Base-by-base conservation (phyloP, 2,329 filamentous ascomycete species). In the Pyricularia grisea region DNA sequence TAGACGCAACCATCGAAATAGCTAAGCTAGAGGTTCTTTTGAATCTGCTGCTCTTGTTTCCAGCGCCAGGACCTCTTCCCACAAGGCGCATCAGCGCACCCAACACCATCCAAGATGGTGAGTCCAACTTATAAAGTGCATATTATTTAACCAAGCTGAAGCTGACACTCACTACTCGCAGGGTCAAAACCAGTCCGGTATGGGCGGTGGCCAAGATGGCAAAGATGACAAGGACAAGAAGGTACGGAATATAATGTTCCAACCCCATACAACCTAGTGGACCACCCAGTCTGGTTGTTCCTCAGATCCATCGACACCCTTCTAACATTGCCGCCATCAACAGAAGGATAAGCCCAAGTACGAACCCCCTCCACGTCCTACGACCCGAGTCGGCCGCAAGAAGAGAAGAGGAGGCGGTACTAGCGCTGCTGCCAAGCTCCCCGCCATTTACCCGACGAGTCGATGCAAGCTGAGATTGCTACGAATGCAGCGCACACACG, bases 321-420 rank as follows among this genome's bases (percentile, higher is more conserved):
- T 58, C 66, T 31, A 30, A 31, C 20, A 28, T 23, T n/a, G n/a
- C 17, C 23, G 12, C 50, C 20, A n/a, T 33, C 50, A 27, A 61
- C 76, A 97, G 94, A 98, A 99, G 87, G 94, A 99, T 72, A 99
- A 99, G 90, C 95, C 95, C 78, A 98, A 97, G 91, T 99, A 99
- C 85, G 95, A 99, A 82, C 95, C 95, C 73, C 95, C 95, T 74
- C 95, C 95, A 80, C 91, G 94, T 77, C 95, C 95, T 72, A 99
- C 95, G 72, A 98, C 95, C 73, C 92, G 95, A 79, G 91, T 99
- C 79, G 95, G 95, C 71, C 92, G 94, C 77, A 97, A 96, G 91
- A 99, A 99, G 92, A 94, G 94, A 87, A 97, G 92, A 90, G 88
- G 89, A 67, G 93, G 91, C 70, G 95, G 95, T 68, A 93, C 93